Evolutionary conservation across 106 monocot genomes (phyloP).

Genomic region (Chionographis japonica): DNA sequence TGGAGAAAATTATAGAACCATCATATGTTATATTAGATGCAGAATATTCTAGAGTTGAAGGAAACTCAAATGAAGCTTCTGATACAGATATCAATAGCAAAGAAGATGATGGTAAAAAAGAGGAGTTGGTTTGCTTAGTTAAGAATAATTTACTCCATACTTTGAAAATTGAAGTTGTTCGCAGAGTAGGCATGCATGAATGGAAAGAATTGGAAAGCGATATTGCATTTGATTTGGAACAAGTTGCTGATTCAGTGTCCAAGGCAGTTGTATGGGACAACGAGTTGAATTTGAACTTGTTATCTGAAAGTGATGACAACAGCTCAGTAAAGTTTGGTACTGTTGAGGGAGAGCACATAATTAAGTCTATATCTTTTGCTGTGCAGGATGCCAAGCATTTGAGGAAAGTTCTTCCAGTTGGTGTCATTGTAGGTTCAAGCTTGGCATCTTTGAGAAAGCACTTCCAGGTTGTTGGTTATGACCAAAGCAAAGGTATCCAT

Average conservation of each 20-base stretch:
- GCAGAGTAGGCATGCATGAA: conserved; percentile 52
- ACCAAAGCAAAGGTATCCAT: conserved; percentile 8
- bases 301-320: conserved; percentile 14
- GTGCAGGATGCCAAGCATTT: conserved; percentile 41
- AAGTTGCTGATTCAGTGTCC: conserved; percentile 43
- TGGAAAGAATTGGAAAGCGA: conserved; percentile 28
- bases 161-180: conserved; percentile 69
- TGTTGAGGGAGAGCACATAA: conserved; percentile 37
- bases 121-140: conserved; percentile 30
- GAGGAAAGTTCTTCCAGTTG: conserved; percentile 71
- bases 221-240: conserved; percentile 52
- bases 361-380: conserved; percentile 52
- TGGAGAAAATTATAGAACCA: conserved; percentile 49
- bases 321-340: conserved; percentile 43
- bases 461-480: conserved; percentile 56
- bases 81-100: conserved; percentile 3
- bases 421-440: conserved; percentile 71
- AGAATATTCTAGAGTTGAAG: conserved; percentile 8
- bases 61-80: conserved; percentile 12
- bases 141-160: conserved; percentile 42
- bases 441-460: conserved; percentile 70
- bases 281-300: conserved; percentile 24
- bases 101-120: conserved; percentile 23
- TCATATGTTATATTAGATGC: conserved; percentile 47
- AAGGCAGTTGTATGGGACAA: conserved; percentile 26